Base-by-base conservation (phyloP, 1,284 basidiomycete species). In the Cystobasidium pallidum region DNA sequence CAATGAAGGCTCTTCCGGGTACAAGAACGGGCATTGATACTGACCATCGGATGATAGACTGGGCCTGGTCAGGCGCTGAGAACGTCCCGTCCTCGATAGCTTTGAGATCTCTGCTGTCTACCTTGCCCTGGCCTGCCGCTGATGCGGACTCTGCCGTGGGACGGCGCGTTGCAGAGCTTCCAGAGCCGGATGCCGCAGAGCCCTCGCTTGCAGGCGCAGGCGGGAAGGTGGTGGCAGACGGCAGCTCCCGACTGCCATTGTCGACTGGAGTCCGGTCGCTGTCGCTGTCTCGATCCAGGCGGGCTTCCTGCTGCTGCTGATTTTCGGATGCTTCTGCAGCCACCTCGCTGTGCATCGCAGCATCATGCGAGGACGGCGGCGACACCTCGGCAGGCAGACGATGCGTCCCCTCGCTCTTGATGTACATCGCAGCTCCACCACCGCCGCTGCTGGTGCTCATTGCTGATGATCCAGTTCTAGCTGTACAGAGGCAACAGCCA, bases 1-100 rank as follows among this genome's bases (percentile, higher is more conserved):
- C 36, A 13, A 39, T 39, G 13, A 39, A 39, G 13, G 36, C 36
- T n/a, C n/a, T n/a, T n/a, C n/a, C 39, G 15, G 39, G 7, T 26
- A 28, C 1, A 63, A 10, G 61, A 43, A 32, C 24, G 39, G 26
- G 45, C 47, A 47, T 28, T 17, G 15, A 30, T 19, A 52, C 67
- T 70, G 24, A 70, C 67, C 67, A 61, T 52, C 67, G 39, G 21
- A 54, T 43, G 36, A 70, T 43, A 24, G 36, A n/a, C 58, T 70
- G 67, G 7, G 67, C 30, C 30, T 51, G 24, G 11, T 70, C 67
- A 34, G 67, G 67, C 0, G 62, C 30, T 10, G 62, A 64, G 62
- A 49, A 51, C 7, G 26, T 28, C 28, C 39, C 58, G 17, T 61
- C 58, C 24, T 45, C 58, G 2, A 61, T 17, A 30, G 24, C 36